Base-by-base conservation (phyloP, 495 filamentous ascomycete species). In the Xylaria sp. region DNA sequence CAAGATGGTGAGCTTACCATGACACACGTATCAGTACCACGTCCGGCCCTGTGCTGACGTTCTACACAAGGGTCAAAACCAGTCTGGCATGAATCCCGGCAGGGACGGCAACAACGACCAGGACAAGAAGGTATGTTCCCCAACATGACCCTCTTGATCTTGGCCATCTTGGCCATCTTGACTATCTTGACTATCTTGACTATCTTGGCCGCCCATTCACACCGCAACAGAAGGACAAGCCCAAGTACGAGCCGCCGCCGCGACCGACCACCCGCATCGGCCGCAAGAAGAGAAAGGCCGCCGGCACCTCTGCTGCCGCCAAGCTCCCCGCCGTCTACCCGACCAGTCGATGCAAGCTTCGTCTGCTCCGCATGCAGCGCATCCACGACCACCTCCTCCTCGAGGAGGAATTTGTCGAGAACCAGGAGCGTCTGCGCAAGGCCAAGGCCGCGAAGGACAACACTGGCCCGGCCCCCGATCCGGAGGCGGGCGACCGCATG, bases 321-420 rank as follows among this genome's bases (percentile, higher is more conserved):
- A 99, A 99, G 82, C 90, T 99, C 7, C 96, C 96, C 50, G 89
- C 92, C 64, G 92, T 99, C 72, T 97, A 91, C 77, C 96, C 96
- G 64, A 97, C 95, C 46, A 96, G 97, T 66, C 90, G 96, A 84
- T 99, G 96, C 88, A 98, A 98, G 85, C 89, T 99, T 74, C 91
- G 95, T 75, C 92, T 98, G 68, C 89, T 99, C 52, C 93, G 96
- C 72, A 97, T 98, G 97, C 97, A 98, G 83, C 92, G 96, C 73
- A 93, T 98, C 76, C 97, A 98, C 82, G 96, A 99, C 80, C 97
- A 99, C 79, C 86, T 99, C 52, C 86, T 98, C 61, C 89, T 99
- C 24, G 96, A 99, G 82, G 97, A 98, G 79, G 96, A 98, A 81
- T 99, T 97, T 72, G 97, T 99, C 57, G 94, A 97, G 85, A 99